A percentile compares a stretch with the other conserved stretches of the same genome.
phyloP scores from a whole-genome alignment of 192 early-diverging fungal genomes.

The Radiomyces spectabilis region DNA sequence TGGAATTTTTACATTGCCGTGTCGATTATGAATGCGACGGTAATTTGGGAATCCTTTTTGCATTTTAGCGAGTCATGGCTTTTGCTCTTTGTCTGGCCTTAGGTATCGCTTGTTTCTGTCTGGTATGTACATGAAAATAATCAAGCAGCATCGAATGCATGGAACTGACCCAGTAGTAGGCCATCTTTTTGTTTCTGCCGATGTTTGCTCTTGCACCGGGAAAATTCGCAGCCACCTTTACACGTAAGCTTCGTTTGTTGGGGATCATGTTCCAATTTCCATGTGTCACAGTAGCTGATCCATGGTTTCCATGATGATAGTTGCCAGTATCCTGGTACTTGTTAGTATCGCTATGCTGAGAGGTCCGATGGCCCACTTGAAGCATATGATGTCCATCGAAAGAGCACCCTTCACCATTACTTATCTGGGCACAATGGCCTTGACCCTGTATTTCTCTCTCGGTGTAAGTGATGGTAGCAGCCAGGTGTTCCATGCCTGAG shows the following conservation, averaged over 20 bases:
- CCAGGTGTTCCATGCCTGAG: neutral
- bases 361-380: constrained; percentile 74
- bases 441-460: constrained; percentile 81
- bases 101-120: constrained; percentile 43
- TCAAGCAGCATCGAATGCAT: neutral
- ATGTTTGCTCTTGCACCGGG: constrained; percentile 56
- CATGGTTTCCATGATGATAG: constrained; percentile 37
- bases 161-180: neutral
- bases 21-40: neutral
- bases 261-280: too few species aligned
- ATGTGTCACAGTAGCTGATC: too few species aligned
- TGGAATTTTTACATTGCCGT: too few species aligned
- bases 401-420: constrained; percentile 72
- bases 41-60: neutral
- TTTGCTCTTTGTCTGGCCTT: constrained; percentile 43
- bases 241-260: constrained; percentile 51
- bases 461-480: constrained; percentile 42
- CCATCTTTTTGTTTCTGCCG: constrained; percentile 55
- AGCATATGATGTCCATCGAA: constrained; percentile 71
- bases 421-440: constrained; percentile 76
- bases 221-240: constrained; percentile 76
- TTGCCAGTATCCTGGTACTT: constrained; percentile 30
- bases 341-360: constrained; percentile 63
- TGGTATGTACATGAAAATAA: constrained; percentile 11
- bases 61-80: constrained; percentile 35